Evolutionary conservation across 2,329 filamentous ascomycete species (phyloP), one percentile per base, ranked within the genome.

Genomic region (Aspergillus calidoustus): DNA sequence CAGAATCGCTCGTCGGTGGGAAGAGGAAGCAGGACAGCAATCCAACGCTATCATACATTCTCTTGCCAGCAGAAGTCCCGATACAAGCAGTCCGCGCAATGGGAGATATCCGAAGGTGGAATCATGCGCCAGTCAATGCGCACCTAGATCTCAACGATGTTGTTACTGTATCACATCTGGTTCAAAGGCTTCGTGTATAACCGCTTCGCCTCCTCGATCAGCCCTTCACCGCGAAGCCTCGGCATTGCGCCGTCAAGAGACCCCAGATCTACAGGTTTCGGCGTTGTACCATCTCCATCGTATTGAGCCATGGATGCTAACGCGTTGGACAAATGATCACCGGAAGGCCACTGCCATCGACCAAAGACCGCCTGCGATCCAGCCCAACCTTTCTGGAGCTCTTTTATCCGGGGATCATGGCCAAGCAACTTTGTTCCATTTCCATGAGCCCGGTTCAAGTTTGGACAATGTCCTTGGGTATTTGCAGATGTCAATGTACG

Each of bases 21-120:
- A 59, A 59, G 49, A 53, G 47, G 7, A 59, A 53, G 56, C 56
- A 53, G 49, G 49, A 25, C 54, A 48, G 54, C 41, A 57, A 28
- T 49, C 43, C 54, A 51, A 58, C 47, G 7, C 11, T 49, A 41
- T 46, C 28, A 51, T 57, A 28, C n/a, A 50, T 57, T 48, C n/a
- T 31, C 46, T 58, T 19, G 47, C 46, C 47, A 44, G 30, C 30
- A 34, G 19, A 59, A 22, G 23, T 53, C 56, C 47, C 38, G 22
- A 46, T 53, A 54, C 49, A 59, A 59, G 30, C 56, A 47, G 56
- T 5, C 49, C 34, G n/a, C 23, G 11, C 22, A 53, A 46, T 43
- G 3, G 38, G 1, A 51, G 38, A 34, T 46, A 59, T 58, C 41
- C 46, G 2, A 48, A 23, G 22, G 22, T 48, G 47, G 31, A 34